Conservation (phyloP, 768 basidiomycete species). For the Lactifluus subvellereus region DNA sequence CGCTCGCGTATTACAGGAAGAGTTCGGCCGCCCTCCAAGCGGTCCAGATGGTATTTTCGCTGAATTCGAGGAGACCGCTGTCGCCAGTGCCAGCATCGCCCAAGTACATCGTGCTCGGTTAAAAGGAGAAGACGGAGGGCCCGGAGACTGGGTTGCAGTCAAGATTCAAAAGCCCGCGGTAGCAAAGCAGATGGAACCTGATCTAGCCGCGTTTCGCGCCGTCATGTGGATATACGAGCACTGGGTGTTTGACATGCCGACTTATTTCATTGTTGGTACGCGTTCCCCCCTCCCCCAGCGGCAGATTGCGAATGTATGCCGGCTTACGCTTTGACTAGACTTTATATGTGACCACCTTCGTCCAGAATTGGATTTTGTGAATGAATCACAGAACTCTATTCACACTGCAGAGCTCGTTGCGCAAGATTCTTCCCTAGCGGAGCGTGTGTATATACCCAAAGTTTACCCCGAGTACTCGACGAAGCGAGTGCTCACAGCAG, state of each 20-base stretch:
- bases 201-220: constrained; percentile 59
- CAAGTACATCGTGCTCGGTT: constrained; percentile 75
- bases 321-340: constrained; percentile 35
- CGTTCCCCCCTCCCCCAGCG: neutral
- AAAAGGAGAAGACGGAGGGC: constrained; percentile 21
- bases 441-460: constrained; percentile 72
- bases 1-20: constrained; percentile 56
- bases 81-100: constrained; percentile 87
- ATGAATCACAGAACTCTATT: constrained; percentile 73
- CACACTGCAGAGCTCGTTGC: constrained; percentile 66
- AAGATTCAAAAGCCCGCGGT: constrained; percentile 92
- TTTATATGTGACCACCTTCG: constrained; percentile 78
- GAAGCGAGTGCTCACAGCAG: constrained; percentile 73
- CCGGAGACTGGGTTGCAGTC: constrained; percentile 40
- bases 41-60: constrained; percentile 73
- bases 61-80: constrained; percentile 65
- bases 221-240: constrained; percentile 79
- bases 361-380: constrained; percentile 74
- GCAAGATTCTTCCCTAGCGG: constrained; percentile 60
- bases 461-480: constrained; percentile 70
- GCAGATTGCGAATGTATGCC: neutral
- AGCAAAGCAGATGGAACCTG: constrained; percentile 75
- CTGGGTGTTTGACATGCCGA: constrained; percentile 81
- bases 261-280: constrained; percentile 72
- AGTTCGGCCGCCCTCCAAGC: constrained; percentile 60